Evolutionary conservation across 2,329 filamentous ascomycete genomes (phyloP), one percentile per base, ranked within the genome.

Genomic region (Gyromitra esculenta): DNA sequence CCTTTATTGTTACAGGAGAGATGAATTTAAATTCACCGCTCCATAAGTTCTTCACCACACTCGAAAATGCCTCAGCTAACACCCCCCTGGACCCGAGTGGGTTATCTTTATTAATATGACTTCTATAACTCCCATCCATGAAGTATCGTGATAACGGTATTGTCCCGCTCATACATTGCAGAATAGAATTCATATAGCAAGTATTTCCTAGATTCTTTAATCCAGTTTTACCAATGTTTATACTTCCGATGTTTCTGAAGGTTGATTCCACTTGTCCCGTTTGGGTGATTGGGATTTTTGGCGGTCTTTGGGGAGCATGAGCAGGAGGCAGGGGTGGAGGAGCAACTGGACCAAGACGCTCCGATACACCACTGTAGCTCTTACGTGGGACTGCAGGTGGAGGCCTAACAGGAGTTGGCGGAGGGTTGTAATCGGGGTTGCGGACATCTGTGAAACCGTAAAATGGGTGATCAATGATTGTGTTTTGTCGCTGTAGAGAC

Each of bases 181-280:
- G 86, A 15, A 96, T 96, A n/a, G 96, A 97, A 84, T 98, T 98
- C 94, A 98, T 97, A 85, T 99, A 99, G 84, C 96, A 99, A 0
- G 96, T 98, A 82, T 99, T 99, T 63, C 96, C 96, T 8, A 99
- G 85, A 82, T 99, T 99, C 79, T 89, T 90, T 67, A 99, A 85
- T 48, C 96, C 96, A 43, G 79, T 81, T 62, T 56, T 79, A 9
- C 78, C 78, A 72, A 98, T 91, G 83, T 97, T 97, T 86, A 96
- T 94, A 82, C 72, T 77, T 43, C 72, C 72, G 6, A 77, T 77
- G 35, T 64, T 60, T 41, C 65, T 64, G n/a, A 77, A 75, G 13
- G 75, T 72, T 81, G 81, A 86, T 84, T 8, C 86, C 80, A 1
- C 85, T 84, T 43, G 84, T 84, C 64, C 84, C 83, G 37, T 81